Evolutionary conservation across 192 early-diverging fungal species (phyloP).

Genomic region (Gryganskiella cystojenkinii): DNA sequence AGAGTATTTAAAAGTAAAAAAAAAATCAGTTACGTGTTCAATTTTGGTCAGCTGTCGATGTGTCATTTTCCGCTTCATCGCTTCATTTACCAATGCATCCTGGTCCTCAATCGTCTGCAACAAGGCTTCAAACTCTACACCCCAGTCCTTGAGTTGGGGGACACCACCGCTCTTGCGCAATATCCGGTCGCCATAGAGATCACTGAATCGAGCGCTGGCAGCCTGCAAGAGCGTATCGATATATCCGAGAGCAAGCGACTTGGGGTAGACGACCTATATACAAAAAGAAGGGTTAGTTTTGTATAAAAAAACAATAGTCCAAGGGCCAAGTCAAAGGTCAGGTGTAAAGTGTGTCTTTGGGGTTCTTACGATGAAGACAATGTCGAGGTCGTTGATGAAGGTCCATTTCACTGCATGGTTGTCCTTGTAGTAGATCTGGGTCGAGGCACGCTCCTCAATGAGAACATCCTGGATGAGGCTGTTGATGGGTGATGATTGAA

Average conservation of each 20-base stretch:
- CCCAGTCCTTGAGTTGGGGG: conserved; percentile 63
- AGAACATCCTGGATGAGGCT: conserved; percentile 80
- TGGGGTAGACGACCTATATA: conserved; percentile 83
- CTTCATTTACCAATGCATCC: conserved; percentile 64
- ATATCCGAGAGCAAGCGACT: conserved; percentile 86
- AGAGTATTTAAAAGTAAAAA: conserved; percentile 1
- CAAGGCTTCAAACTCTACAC: conserved; percentile 76
- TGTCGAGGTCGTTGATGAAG: conserved; percentile 82
- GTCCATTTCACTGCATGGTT: conserved; percentile 81
- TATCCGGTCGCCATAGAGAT: conserved; percentile 62
- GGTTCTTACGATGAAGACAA: conserved; percentile 77
- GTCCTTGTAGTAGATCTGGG: conserved; percentile 72
- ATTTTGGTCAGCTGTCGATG: no score
- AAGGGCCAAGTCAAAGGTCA: no score
- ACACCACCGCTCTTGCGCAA: conserved; percentile 28
- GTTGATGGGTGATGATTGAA: conserved; percentile 73
- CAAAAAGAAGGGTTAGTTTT: background rate
- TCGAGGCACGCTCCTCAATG: conserved; percentile 75
- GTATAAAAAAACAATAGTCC: no score
- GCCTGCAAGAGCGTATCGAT: conserved; percentile 83
- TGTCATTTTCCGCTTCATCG: no score
- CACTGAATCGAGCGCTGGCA: conserved; percentile 74
- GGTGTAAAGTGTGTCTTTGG: no score
- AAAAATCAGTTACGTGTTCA: background rate
- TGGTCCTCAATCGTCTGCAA: conserved; percentile 76